Evolutionary conservation across 2,329 filamentous ascomycete genomes (phyloP).

Genomic region (Neofusicoccum kwambonambiense): DNA sequence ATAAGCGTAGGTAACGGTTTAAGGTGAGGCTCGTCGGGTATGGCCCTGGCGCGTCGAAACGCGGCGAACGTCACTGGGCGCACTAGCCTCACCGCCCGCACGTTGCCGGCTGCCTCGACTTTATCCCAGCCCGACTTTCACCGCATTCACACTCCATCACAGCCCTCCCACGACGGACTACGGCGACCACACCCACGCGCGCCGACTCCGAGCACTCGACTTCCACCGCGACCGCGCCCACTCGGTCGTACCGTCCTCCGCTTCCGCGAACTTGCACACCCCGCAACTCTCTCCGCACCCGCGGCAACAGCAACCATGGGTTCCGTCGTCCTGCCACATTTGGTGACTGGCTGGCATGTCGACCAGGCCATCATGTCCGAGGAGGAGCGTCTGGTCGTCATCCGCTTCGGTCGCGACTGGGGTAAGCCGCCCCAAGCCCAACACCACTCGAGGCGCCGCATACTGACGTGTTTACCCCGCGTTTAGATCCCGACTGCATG

Average conservation of each 20-base stretch:
- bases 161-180: neutral
- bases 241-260: neutral
- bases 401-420: slow-evolving; percentile 81
- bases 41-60: neutral
- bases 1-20: neutral
- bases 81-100: neutral
- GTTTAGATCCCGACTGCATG: slow-evolving; percentile 70
- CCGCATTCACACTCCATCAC: neutral
- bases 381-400: slow-evolving; percentile 89
- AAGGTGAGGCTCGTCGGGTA: neutral
- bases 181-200: neutral
- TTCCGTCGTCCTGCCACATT: slow-evolving; percentile 84
- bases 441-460: slow-evolving; percentile 37
- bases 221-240: neutral
- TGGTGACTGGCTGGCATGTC: slow-evolving; percentile 91
- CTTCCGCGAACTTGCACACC: neutral
- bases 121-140: neutral
- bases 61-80: neutral
- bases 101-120: neutral
- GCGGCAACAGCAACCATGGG: slow-evolving; percentile 52
- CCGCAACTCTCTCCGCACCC: neutral
- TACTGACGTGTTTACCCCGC: neutral
- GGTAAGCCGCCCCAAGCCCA: neutral
- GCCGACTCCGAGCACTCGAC: neutral
- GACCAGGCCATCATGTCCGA: slow-evolving; percentile 85